Base-by-base conservation (phyloP, 306 rosid genomes). In the Astragalus glycyphyllos region DNA sequence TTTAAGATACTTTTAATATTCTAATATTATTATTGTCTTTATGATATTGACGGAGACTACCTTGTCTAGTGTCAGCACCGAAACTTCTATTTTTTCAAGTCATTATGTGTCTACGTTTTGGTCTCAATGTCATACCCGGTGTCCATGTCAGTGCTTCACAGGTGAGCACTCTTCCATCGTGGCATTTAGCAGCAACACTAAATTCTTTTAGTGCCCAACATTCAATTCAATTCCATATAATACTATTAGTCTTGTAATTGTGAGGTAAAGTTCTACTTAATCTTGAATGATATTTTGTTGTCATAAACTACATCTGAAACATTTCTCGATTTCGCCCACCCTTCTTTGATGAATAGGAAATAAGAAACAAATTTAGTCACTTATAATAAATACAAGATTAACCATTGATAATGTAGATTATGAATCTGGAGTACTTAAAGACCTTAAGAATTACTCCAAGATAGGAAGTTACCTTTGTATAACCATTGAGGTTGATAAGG, bases 401-500 rank as follows among this genome's bases (percentile, higher is more conserved):
- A 11, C 14, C 42, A 11, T 31, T 15, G 11, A 56, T 1, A 54
- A 51, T 15, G 41, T 10, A 23, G 4, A 40, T 8, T 62, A 44
- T 53, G 65, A 32, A 54, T 4, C 34, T 17, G 42, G 17, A 58
- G 42, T 23, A 35, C 12, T 15, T 35, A 15, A 16, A 47, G 11
- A 46, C 11, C 35, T 20, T n/a, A 51, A 45, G 7, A 55, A 54
- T 11, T 10, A 50, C 41, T 42, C 50, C 15, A 5, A 35, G 7
- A 17, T 41, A 7, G 32, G 68, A 17, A 37, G 38, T 71, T 73
- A 91, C 99, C 97, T 95, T 95, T 16, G 99, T 95, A 82, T 95
- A 95, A 16, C 99, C 99, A 84, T 95, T 95, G 62, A 95, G 96
- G 79, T 95, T 95, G 71, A 95, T 84, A 68, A 95, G 88, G 32